Base-by-base conservation (phyloP, 495 filamentous ascomycete species). In the Talaromyces proteolyticus region DNA sequence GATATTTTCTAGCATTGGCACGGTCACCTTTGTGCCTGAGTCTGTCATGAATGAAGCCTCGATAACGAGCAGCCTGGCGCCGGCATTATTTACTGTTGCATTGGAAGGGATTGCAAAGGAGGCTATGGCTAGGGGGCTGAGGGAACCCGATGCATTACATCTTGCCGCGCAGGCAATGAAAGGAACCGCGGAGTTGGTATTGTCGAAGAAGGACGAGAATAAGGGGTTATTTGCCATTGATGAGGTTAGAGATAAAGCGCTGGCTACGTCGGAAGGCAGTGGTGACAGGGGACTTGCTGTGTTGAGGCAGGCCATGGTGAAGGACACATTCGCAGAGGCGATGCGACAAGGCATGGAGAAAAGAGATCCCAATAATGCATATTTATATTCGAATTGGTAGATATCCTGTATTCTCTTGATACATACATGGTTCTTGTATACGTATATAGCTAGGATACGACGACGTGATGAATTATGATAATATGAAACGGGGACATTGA, bases 71-170 rank as follows among this genome's bases (percentile, higher is more conserved):
- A 63, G 66, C 1, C 59, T 64, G 18, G 52, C 63, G 18, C 52
- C 67, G 49, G 69, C 62, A 26, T 51, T 65, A 12, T 39, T 68
- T 53, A 59, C 65, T 11, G 51, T 68, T 14, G 53, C 69, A 3
- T 52, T 70, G 42, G 66, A 71, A 23, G 69, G 69, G 3, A 55
- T 71, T 17, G 24, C 69, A 36, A 67, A 73, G 55, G 69, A 68
- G 3, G 64, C 59, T 54, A 67, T 73, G 29, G 63, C 57, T 0
- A 64, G 67, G 56, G 69, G 69, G 0, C 21, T 71, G 1, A 60
- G 62, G 36, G 50, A 67, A 24, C 43, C 53, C 0, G 66, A 71
- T 52, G 68, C 69, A 1, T 49, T 67, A 57, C 57, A 66, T 50
- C 53, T 73, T 48, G 51, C 60, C 14, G 50, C 64, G 18, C 59